Conservation (phyloP, 495 filamentous ascomycete species). For the Daldinia concentrica region DNA sequence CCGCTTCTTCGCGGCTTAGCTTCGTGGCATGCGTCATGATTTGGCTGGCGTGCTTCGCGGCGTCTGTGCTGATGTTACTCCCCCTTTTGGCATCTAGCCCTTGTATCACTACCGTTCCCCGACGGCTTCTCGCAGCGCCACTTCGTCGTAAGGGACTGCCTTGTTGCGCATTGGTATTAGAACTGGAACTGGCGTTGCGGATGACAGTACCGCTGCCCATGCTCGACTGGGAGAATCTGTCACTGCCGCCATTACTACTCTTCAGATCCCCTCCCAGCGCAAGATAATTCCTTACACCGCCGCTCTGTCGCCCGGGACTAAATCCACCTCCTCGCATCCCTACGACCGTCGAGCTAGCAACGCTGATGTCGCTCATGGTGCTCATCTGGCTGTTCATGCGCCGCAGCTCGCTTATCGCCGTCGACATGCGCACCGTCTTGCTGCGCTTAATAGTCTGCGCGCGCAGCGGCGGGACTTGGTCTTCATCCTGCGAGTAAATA, state of each 20-base stretch:
- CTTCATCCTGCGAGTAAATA: slow-evolving; percentile 43
- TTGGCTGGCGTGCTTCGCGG: slow-evolving; percentile 16
- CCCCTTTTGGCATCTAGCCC: slow-evolving; percentile 22
- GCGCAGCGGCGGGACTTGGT: slow-evolving; percentile 37
- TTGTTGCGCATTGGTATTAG: no score
- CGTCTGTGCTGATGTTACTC: not conserved
- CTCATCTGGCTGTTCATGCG: slow-evolving; percentile 51
- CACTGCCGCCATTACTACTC: not conserved
- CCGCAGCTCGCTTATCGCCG: slow-evolving; percentile 45
- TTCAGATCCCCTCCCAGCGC: slow-evolving; percentile 31
- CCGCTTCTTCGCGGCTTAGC: slow-evolving; percentile 22
- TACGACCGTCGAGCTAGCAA: slow-evolving; percentile 44
- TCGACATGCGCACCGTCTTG: slow-evolving; percentile 38
- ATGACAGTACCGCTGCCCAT: not conserved
- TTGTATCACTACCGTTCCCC: slow-evolving; percentile 34
- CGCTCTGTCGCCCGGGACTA: slow-evolving; percentile 35
- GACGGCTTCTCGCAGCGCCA: slow-evolving; percentile 9
- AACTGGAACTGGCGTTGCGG: not conserved
- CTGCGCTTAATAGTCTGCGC: slow-evolving; percentile 17
- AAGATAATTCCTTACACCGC: slow-evolving; percentile 46
- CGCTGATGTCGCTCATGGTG: slow-evolving; percentile 43
- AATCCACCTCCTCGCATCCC: slow-evolving; percentile 46
- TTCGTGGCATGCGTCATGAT: slow-evolving; percentile 23
- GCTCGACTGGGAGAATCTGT: not conserved
- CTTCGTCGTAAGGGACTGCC: slow-evolving; percentile 6